Evolutionary conservation across 176 grass and related monocot species (phyloP).

Genomic region (Juncus effusus): DNA sequence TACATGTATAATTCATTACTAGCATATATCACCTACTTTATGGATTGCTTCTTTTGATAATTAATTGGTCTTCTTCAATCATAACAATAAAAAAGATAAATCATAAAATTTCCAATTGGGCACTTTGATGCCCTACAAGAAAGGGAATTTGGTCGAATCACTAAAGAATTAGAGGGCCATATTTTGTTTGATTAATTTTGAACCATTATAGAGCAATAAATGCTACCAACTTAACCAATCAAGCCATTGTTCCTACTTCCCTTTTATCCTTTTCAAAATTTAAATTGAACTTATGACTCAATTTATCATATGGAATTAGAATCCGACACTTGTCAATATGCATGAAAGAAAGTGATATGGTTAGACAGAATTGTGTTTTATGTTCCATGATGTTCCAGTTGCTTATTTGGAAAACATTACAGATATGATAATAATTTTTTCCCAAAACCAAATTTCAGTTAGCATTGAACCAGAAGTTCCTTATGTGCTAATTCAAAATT

Average conservation of each 20-base stretch:
- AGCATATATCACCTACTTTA: too few relatives aligned
- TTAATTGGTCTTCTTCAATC: neutral
- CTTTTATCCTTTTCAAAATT: slow-evolving; percentile 21
- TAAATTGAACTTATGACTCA: slow-evolving; percentile 13
- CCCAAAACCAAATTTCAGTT: neutral
- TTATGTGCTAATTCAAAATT: neutral
- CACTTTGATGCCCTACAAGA: slow-evolving; percentile 5
- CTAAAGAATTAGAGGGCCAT: neutral
- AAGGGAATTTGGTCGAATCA: slow-evolving; percentile 14
- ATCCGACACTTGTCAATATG: slow-evolving; percentile 10
- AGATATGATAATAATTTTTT: neutral
- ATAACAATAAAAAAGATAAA: neutral
- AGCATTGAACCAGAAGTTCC: neutral
- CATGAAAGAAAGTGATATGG: slow-evolving; percentile 1
- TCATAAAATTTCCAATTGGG: slow-evolving; percentile 6
- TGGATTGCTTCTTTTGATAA: neutral
- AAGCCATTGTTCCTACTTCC: neutral
- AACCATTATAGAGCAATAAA: slow-evolving; percentile 2
- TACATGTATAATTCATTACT: too few relatives aligned
- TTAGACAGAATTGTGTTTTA: slow-evolving; percentile 4
- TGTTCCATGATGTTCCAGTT: slow-evolving; percentile 20
- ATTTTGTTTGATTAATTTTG: too few relatives aligned
- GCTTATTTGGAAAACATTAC: neutral
- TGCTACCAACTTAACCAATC: slow-evolving; percentile 11
- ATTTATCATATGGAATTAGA: neutral